Base-by-base conservation (phyloP, 495 filamentous ascomycete species). In the Aspergillus egyptiacus region DNA sequence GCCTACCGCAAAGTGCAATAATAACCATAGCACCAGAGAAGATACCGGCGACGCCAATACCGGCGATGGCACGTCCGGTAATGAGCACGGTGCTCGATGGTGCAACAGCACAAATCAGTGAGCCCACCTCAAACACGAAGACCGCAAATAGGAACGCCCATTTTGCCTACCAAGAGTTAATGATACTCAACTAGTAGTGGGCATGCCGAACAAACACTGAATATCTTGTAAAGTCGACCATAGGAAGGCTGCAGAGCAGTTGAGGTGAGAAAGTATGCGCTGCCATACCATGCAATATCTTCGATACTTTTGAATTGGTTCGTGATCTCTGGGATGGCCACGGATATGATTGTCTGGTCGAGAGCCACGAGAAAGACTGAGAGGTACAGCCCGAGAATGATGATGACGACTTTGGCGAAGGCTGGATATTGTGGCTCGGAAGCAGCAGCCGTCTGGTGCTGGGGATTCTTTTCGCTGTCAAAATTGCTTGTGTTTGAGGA, bases 11-110 rank as follows among this genome's bases (percentile, higher is more conserved):
- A 6, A 48, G 32, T 1, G 43, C 74, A 1, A 93, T 71, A 55
- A 91, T 88, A 34, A 86, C 74, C 34, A 90, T 67, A 0, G 80
- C 79, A 4, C 89, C 89, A 1, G 80, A 80, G 61, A 86, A 87
- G 46, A 93, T 81, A 34, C 86, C 89, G 2, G 85, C 83, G 18
- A 72, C 72, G 6, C 86, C 87, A 23, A 87, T 53, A 9, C 87
- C 87, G 11, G 85, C 81, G 32, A 91, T 69, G 13, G 87, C 85
- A n/a, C 87, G 77, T 5, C 87, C 87, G 46, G 87, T 58, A 57
- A 91, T 89, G 20, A 93, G 70, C 8, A 77, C 75, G 1, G 71
- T 65, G 8, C 79, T 85, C 36, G 66, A 79, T 0, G 83, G 79
- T 5, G 87, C 84, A 3, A 77, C 76, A 39, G 75, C 86, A 59